A percentile compares a stretch with the other conserved stretches of the same genome.
These are phyloP conservation scores for Penicillium turbatum DNA, from an alignment of 495 filamentous ascomycete genomes.

Conservation along the genomic window DNA sequence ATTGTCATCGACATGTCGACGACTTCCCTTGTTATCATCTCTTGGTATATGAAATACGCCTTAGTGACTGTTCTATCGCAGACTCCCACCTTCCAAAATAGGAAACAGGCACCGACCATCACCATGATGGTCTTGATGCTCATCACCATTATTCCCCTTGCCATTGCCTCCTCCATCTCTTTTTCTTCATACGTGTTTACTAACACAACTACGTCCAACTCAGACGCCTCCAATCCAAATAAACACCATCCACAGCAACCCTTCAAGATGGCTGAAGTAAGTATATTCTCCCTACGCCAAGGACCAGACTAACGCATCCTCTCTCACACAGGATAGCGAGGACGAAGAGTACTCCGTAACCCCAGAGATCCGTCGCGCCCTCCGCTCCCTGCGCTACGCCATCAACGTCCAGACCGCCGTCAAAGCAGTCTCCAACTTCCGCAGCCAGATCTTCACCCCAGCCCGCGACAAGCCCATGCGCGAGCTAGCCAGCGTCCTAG, in stretches of 20 bases:
- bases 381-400: background rate
- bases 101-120: too few species aligned
- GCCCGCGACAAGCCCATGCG: background rate
- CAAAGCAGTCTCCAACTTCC: background rate
- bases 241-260: background rate
- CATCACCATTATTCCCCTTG: background rate
- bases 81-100: too few species aligned
- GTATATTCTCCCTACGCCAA: background rate
- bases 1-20: too few species aligned
- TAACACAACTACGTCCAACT: background rate
- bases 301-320: background rate
- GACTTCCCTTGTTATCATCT: too few species aligned
- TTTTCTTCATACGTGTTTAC: background rate
- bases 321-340: background rate
- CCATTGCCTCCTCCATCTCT: background rate
- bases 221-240: background rate
- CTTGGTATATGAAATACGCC: too few species aligned
- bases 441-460: background rate
- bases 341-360: background rate
- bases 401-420: background rate
- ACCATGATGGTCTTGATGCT: background rate
- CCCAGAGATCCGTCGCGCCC: background rate
- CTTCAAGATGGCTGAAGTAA: background rate
- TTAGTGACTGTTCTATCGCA: too few species aligned
- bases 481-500: background rate